A percentile compares a stretch with the other conserved stretches of the same genome.
phyloP scores from a whole-genome alignment of 2,329 filamentous ascomycete species.

The Diatrype stigma region DNA sequence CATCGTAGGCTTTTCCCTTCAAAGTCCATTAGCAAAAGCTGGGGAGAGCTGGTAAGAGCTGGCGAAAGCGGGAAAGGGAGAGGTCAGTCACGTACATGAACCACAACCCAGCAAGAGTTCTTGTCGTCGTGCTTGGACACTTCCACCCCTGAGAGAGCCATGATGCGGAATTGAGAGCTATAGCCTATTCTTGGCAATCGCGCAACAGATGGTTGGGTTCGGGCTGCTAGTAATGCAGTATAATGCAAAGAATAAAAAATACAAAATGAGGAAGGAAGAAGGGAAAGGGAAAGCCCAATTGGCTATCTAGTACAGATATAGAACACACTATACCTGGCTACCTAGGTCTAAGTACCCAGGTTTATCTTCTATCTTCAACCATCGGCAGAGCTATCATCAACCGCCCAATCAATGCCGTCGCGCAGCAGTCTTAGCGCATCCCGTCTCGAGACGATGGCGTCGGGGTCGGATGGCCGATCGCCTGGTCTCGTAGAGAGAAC shows the following conservation, averaged over 20 bases:
- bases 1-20: conserved; percentile 78
- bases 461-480: no score
- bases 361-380: neutral
- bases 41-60: neutral
- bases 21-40: conserved; percentile 6
- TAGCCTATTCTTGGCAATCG: no score
- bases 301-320: no score
- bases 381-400: neutral
- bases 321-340: neutral
- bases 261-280: neutral
- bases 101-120: conserved; percentile 88
- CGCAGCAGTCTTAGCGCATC: neutral
- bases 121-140: conserved; percentile 69
- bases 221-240: no score
- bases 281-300: neutral
- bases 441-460: neutral
- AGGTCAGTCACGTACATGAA: conserved; percentile 58
- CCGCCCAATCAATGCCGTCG: neutral
- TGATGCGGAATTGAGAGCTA: no score
- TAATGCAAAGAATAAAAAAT: no score
- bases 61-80: neutral
- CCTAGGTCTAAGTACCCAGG: neutral
- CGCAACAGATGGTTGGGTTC: no score
- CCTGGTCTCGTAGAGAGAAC: no score
- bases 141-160: conserved; percentile 48